A percentile compares a stretch with the other conserved stretches of the same genome.
These are phyloP conservation scores for Brasilioporus rufonigricans DNA, from an alignment of 768 basidiomycete species.

Conservation along the genomic window DNA sequence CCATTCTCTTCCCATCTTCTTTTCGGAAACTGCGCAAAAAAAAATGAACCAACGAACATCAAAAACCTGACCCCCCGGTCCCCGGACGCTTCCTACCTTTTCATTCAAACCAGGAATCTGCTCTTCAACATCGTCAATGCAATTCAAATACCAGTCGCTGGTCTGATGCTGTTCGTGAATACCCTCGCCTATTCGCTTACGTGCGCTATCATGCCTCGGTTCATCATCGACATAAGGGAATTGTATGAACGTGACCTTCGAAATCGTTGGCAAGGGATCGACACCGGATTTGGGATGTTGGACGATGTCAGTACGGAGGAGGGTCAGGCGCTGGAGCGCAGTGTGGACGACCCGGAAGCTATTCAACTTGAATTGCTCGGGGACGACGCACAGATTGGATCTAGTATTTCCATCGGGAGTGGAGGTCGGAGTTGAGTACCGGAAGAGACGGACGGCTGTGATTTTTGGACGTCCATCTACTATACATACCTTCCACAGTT, in stretches of 20 bases:
- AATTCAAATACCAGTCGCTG: not conserved
- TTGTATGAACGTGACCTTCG: no score
- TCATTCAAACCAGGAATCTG: not conserved
- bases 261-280: no score
- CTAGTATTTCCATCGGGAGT: no score
- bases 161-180: not conserved
- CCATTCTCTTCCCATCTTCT: not conserved
- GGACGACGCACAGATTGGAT: no score
- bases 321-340: not conserved
- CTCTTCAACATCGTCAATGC: no score
- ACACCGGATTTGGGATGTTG: not conserved
- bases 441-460: no score
- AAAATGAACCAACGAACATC: not conserved
- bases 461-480: no score
- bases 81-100: not conserved
- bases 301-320: not conserved
- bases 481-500: no score
- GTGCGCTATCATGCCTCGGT: not conserved
- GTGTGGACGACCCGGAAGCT: no score
- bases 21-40: not conserved
- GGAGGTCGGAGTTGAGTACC: no score
- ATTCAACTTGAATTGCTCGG: no score
- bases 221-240: not conserved
- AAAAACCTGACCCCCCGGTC: no score
- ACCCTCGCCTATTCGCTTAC: not conserved